Evolutionary conservation across 805 yeast genomes (phyloP).

Genomic region (Vanderwaltozyma verrucispora): DNA sequence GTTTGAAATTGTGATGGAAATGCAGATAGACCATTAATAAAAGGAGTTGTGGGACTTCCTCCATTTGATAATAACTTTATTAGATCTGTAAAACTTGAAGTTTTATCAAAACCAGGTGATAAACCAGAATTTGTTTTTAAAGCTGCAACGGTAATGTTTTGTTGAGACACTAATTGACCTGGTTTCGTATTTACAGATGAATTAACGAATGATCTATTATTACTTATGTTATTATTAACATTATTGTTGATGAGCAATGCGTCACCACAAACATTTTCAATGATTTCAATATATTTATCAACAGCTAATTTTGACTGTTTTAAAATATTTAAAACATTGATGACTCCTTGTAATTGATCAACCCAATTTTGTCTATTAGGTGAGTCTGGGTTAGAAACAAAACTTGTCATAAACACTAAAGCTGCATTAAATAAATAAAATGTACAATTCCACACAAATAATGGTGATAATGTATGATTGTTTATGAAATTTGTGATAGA

Average conservation of each 20-base stretch:
- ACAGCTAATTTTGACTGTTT: conserved; percentile 3
- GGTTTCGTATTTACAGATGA: too few relatives aligned
- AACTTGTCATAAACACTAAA: background rate
- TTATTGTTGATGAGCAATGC: background rate
- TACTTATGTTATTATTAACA: too few relatives aligned
- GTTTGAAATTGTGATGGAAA: background rate
- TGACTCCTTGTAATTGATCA: conserved; percentile 1
- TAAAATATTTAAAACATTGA: conserved; percentile 2
- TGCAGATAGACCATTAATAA: background rate
- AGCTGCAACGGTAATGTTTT: background rate
- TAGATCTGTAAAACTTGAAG: conserved; percentile 16
- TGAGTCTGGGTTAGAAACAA: background rate
- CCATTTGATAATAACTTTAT: conserved; percentile 9
- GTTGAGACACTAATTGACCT: background rate
- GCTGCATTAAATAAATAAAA: conserved; percentile 55
- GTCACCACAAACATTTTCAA: background rate
- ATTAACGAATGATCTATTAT: too few relatives aligned
- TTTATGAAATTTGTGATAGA: conserved; percentile 35
- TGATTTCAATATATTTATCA: conserved; percentile 5
- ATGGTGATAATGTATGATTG: conserved; percentile 32
- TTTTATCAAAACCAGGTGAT: conserved; percentile 4
- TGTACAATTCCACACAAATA: conserved; percentile 53
- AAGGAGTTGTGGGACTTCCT: background rate
- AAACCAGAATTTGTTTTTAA: background rate
- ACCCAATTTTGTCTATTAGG: background rate